phyloP scores from a whole-genome alignment of 352 stramenopile species.

The Phytophthora chlamydospora region DNA sequence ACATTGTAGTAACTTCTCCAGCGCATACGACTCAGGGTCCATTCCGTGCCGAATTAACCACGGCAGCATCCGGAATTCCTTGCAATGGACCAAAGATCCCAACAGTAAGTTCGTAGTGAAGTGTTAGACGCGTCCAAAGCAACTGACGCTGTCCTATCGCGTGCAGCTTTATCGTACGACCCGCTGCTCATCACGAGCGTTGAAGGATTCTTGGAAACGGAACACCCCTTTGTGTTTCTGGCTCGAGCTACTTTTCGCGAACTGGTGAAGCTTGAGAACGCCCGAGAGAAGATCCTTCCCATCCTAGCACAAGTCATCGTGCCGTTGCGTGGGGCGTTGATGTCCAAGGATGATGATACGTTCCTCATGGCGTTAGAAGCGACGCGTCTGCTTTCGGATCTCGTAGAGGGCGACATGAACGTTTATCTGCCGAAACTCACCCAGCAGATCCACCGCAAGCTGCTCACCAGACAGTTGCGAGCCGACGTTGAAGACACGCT shows the following conservation, averaged over 20 bases:
- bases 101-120: constrained; percentile 40
- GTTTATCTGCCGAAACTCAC: constrained; percentile 74
- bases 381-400: constrained; percentile 66
- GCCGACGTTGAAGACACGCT: constrained; percentile 69
- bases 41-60: constrained; percentile 86
- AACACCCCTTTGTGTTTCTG: constrained; percentile 85
- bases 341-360: constrained; percentile 73
- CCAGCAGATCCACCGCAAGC: constrained; percentile 81
- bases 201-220: constrained; percentile 75
- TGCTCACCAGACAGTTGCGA: constrained; percentile 63
- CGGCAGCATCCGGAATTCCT: constrained; percentile 68
- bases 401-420: constrained; percentile 77
- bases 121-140: too few species aligned
- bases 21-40: constrained; percentile 65
- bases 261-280: constrained; percentile 63
- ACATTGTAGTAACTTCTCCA: constrained; percentile 65
- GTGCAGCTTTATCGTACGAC: constrained; percentile 60
- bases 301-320: constrained; percentile 70
- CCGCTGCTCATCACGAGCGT: constrained; percentile 74
- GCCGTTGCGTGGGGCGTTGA: constrained; percentile 62
- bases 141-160: background rate
- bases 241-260: constrained; percentile 75
- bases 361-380: constrained; percentile 75
- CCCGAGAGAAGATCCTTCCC: constrained; percentile 59
- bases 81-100: constrained; percentile 77